phyloP scores from a whole-genome alignment of 345 rosid genomes.

The Lumnitzera littorea region DNA sequence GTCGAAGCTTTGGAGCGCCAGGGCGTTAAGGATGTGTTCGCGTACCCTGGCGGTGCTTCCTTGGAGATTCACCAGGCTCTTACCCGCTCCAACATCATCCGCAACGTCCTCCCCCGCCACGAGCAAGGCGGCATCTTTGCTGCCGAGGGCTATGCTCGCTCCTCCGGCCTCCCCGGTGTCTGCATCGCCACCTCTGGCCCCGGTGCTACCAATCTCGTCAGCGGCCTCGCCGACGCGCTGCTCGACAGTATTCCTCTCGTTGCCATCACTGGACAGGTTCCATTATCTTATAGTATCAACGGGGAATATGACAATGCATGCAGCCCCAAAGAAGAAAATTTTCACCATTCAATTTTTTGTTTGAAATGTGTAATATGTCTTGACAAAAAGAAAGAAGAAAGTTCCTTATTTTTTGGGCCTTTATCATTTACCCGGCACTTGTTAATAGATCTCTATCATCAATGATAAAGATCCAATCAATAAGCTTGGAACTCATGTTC shows the following conservation, averaged over 20 bases:
- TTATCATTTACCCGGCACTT: too few relatives aligned
- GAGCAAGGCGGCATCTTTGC: conserved; percentile 97
- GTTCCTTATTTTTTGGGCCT: too few relatives aligned
- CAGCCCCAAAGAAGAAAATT: too few relatives aligned
- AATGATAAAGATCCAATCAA: too few relatives aligned
- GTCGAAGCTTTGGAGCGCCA: conserved; percentile 88
- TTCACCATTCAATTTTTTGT: too few relatives aligned
- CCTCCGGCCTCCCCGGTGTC: conserved; percentile 80
- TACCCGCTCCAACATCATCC: conserved; percentile 70
- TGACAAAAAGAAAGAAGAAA: too few relatives aligned
- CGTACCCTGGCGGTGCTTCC: conserved; percentile 94
- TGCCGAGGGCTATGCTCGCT: conserved; percentile 88
- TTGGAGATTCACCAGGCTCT: conserved; percentile 99
- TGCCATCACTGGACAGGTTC: conserved; percentile 88
- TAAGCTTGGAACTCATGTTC: not conserved
- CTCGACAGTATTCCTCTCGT: conserved; percentile 90
- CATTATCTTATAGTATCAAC: not conserved
- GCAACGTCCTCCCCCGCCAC: conserved; percentile 88
- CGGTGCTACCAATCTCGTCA: conserved; percentile 84
- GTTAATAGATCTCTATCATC: too few relatives aligned
- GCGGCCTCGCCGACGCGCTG: conserved; percentile 82
- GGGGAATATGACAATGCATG: too few relatives aligned
- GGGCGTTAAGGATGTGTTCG: conserved; percentile 77
- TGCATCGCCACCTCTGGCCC: conserved; percentile 98
- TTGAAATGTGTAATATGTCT: too few relatives aligned